Percentiles rank a stretch among this genome's conserved stretches.
Evolutionary conservation across 495 filamentous ascomycete genomes (phyloP).

Genomic region (Tuber brumale): DNA sequence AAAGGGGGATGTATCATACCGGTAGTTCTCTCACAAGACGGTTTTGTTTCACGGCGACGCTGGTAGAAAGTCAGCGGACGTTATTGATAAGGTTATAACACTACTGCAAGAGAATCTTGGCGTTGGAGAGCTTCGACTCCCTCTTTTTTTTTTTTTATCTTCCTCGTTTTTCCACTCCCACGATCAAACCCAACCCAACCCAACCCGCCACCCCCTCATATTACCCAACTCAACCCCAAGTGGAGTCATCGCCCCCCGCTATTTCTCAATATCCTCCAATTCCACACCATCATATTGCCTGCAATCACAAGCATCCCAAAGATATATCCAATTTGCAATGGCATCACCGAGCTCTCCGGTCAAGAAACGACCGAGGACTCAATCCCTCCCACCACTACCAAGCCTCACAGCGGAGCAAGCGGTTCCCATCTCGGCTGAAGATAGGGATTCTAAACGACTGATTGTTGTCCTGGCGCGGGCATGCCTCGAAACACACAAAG

Average conservation of each 20-base stretch:
- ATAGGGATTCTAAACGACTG: constrained; percentile 81
- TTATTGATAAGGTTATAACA: background rate
- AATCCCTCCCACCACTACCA: constrained; percentile 89
- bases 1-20: background rate
- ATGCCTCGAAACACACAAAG: constrained; percentile 93
- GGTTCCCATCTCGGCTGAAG: constrained; percentile 68
- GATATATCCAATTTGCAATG: constrained; percentile 15
- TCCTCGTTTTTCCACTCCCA: background rate
- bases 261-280: background rate
- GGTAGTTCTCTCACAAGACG: background rate
- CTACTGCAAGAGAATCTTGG: background rate
- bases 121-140: background rate
- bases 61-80: background rate
- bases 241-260: background rate
- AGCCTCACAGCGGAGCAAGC: constrained; percentile 90
- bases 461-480: constrained; percentile 97
- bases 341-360: constrained; percentile 33
- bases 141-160: background rate
- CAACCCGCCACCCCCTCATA: background rate
- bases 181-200: background rate
- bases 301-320: background rate
- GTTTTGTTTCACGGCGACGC: background rate
- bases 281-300: background rate
- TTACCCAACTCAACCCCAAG: background rate
- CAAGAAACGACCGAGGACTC: constrained; percentile 57